These are phyloP conservation scores for Hypsizygus marmoreus DNA, from an alignment of 768 basidiomycete genomes.

Conservation along the genomic window DNA sequence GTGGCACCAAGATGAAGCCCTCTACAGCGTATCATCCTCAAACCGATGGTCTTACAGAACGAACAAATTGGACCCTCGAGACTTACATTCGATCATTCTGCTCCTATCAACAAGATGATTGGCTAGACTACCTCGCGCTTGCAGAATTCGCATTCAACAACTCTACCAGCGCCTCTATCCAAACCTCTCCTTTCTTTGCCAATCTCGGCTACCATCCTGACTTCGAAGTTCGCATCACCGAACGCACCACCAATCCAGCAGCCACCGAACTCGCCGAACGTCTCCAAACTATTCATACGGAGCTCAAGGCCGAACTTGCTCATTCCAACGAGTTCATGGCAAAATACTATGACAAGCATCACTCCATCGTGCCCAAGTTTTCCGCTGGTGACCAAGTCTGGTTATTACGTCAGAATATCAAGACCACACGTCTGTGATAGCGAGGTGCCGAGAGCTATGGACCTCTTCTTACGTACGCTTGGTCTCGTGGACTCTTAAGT, in stretches of 20 bases:
- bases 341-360: not conserved
- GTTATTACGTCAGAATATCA: conserved; percentile 6
- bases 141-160: conserved; percentile 46
- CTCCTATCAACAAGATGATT: conserved; percentile 40
- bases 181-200: conserved; percentile 36
- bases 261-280: not conserved
- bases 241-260: not conserved
- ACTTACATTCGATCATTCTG: conserved; percentile 35
- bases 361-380: not conserved
- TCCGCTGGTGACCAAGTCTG: not conserved
- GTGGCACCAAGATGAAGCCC: conserved; percentile 11
- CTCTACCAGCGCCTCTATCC: conserved; percentile 28
- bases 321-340: not conserved
- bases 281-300: not conserved
- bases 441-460: too few relatives aligned
- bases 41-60: too few relatives aligned
- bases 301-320: not conserved
- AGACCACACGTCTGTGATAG: conserved; percentile 3
- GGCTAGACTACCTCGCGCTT: too few relatives aligned
- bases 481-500: too few relatives aligned
- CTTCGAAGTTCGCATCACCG: not conserved
- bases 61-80: too few relatives aligned
- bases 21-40: conserved; percentile 47
- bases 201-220: too few relatives aligned
- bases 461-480: too few relatives aligned